Evolutionary conservation across 805 yeast species (phyloP), one percentile per base, ranked within the genome.

Genomic region (Metschnikowia cubensis): DNA sequence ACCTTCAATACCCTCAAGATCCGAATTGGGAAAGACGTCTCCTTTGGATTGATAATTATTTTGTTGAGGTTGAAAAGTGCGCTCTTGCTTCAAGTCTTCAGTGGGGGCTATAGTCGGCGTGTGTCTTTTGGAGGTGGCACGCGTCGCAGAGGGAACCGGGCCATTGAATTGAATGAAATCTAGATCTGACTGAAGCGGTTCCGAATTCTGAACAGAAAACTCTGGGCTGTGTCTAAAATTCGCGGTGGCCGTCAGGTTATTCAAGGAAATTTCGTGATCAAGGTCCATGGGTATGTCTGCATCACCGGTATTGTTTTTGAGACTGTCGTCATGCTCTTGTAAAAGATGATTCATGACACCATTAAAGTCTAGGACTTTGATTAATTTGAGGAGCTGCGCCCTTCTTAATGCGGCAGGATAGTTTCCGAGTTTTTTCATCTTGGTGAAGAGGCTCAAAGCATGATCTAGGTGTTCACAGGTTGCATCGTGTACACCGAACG

Each of bases 401-500:
- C 89, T 70, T 61, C 92, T 74, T 22, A 85, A 65, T 6, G 87
- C 86, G 0, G 94, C 92, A 1, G 94, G 92, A 61, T 85, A 85
- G 61, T 87, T 87, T 1, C 94, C 94, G 45, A 86, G 67, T 50
- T 81, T 81, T 59, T 86, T 79, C 94, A 87, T 87, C 59, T 78
- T 82, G 2, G 89, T 84, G 58, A 87, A 85, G 4, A 86, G 79
- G 8, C 67, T 71, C 37, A 87, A 68, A 0, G 92, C 87, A 63
- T 85, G 89, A 62, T 86, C 91, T 47, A 87, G 66, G 61, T 85
- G 89, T 41, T 77, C 82, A 42, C 76, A 71, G 0, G 92, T 85
- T 29, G 87, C 88, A 22, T 85, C 88, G 61, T 86, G 89, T 6
- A 86, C 85, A 6, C 95, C 95, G 68, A 87, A 87, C 0, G 94